Evolutionary conservation across 306 rosid genomes (phyloP), one percentile per base, ranked within the genome.

Genomic region (Medicago ruthenica): DNA sequence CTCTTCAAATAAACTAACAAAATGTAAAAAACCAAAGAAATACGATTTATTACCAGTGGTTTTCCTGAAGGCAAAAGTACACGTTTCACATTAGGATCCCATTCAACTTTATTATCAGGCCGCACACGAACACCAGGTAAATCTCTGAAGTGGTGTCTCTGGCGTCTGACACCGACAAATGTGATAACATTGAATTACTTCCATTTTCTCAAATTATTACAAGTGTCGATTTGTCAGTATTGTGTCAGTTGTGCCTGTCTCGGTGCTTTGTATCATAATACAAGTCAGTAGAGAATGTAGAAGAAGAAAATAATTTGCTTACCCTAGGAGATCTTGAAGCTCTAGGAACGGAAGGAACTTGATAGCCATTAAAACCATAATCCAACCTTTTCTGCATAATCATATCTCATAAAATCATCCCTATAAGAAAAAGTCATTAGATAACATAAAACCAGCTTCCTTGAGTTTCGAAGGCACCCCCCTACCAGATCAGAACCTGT

Each of bases 71-170:
- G 76, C 77, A 93, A 76, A 24, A 75, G 76, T 3, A 77, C 85
- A 20, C 98, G 90, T 44, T 80, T 11, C 1, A 88, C 69, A 2
- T 54, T 40, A 6, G 97, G 92, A 81, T 91, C 97, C 87, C 87
- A 87, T 44, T 82, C 88, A 12, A 91, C 98, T 70, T 11, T 89
- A 4, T 89, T 91, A 41, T 87, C 89, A 0, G 67, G 21, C 2
- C 91, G 76, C n/a, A 89, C 93, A n/a, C 74, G 85, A 65, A 93
- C 97, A 54, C 98, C 98, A 0, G 92, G 89, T 17, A 93, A 74
- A 78, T 93, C 89, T 78, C 98, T 84, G 22, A 91, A 93, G 47
- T n/a, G 34, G 12, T 1, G 15, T 42, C 5, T 42, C 11, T 9
- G 11, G 44, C 9, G 44, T 40, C 44, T 40, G 6, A 21, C 36